phyloP scores from a whole-genome alignment of 352 stramenopile genomes.

The Lagenidium giganteum region DNA sequence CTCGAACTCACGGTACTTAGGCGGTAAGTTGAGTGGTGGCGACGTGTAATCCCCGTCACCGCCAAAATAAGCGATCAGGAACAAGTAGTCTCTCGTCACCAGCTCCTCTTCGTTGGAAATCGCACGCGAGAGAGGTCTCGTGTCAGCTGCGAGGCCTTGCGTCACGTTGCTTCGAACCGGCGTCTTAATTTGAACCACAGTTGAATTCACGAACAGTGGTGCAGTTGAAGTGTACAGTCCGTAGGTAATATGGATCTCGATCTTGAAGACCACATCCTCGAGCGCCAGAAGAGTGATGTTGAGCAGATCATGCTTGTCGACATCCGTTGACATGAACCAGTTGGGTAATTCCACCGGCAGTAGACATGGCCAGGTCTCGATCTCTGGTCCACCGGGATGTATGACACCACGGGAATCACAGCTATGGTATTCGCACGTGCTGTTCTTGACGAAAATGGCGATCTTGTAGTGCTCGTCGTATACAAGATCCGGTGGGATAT shows the following conservation, averaged over 20 bases:
- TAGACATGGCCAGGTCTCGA: slow-evolving; percentile 90
- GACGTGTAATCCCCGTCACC: slow-evolving; percentile 58
- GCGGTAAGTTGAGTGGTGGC: slow-evolving; percentile 92
- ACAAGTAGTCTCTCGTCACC: slow-evolving; percentile 86
- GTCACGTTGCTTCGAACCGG: slow-evolving; percentile 70
- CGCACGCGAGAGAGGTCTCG: slow-evolving; percentile 60
- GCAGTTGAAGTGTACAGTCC: slow-evolving; percentile 84
- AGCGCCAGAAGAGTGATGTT: slow-evolving; percentile 94
- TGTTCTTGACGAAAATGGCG: slow-evolving; percentile 94
- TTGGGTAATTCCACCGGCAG: slow-evolving; percentile 84
- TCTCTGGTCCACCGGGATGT: slow-evolving; percentile 44
- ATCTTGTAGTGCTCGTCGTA: slow-evolving; percentile 96
- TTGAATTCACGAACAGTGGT: slow-evolving; percentile 92
- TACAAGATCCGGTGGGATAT: slow-evolving; percentile 86
- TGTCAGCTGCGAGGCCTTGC: slow-evolving; percentile 54
- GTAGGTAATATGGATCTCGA: slow-evolving; percentile 95
- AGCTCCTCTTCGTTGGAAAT: slow-evolving; percentile 84
- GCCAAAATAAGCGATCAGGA: slow-evolving; percentile 82
- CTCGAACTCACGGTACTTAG: slow-evolving; percentile 90
- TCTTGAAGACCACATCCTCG: slow-evolving; percentile 94
- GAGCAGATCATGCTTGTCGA: slow-evolving; percentile 92
- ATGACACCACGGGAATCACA: slow-evolving; percentile 68
- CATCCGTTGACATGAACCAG: slow-evolving; percentile 87
- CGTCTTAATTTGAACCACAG: slow-evolving; percentile 77
- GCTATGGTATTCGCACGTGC: slow-evolving; percentile 83